Evolutionary conservation across 116 monocot species (phyloP).

Genomic region (Trichopus zeylanicus): DNA sequence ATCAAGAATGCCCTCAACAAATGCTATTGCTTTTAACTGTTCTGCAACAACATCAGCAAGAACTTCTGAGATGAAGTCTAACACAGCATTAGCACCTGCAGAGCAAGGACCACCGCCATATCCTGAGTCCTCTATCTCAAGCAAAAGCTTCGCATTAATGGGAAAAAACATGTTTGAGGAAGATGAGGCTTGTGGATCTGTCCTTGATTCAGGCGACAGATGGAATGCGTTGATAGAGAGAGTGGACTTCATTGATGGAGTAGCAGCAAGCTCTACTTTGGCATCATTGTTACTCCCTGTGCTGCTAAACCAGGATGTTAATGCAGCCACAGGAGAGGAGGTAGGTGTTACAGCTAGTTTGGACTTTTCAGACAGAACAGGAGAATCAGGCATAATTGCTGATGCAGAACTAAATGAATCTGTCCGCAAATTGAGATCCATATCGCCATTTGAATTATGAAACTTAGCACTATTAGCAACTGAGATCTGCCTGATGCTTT

Average conservation of each 20-base stretch:
- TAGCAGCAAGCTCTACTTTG: constrained; percentile 32
- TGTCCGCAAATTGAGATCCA: constrained; percentile 16
- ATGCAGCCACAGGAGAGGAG: constrained; percentile 62
- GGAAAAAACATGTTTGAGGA: constrained; percentile 44
- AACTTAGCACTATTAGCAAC: constrained; percentile 16
- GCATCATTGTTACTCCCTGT: constrained; percentile 38
- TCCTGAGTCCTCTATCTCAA: constrained; percentile 86
- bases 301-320: constrained; percentile 80
- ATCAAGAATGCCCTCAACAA: constrained; percentile 77
- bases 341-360: constrained; percentile 38
- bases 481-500: constrained; percentile 18
- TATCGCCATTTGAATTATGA: constrained; percentile 26
- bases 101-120: constrained; percentile 95
- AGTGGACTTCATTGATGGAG: constrained; percentile 57
- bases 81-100: constrained; percentile 81
- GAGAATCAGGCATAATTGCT: constrained; percentile 54
- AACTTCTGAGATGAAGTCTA: constrained; percentile 89
- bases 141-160: constrained; percentile 51
- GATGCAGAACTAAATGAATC: constrained; percentile 44
- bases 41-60: constrained; percentile 87
- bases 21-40: constrained; percentile 72
- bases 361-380: constrained; percentile 67
- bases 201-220: constrained; percentile 37
- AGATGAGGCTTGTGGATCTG: constrained; percentile 31
- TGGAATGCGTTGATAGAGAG: constrained; percentile 62